phyloP scores from a whole-genome alignment of 1,284 basidiomycete species.

The Bjerkandera adusta region DNA sequence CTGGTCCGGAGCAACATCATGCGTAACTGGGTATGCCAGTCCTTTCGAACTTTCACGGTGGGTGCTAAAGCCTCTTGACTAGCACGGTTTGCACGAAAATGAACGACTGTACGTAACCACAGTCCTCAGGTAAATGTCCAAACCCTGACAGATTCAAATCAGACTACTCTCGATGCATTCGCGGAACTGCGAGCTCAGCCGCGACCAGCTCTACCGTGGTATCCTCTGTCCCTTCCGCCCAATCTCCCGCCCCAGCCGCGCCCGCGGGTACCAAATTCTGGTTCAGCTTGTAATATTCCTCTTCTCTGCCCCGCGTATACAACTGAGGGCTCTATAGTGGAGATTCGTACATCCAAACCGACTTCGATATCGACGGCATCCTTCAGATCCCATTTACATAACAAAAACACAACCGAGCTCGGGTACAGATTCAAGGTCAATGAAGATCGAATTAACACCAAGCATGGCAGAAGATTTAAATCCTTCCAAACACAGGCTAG shows the following conservation, averaged over 20 bases:
- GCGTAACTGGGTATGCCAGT: slow-evolving; percentile 35
- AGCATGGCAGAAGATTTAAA: too few relatives aligned
- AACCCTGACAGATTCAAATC: slow-evolving; percentile 19
- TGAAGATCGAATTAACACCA: too few relatives aligned
- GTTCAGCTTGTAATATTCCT: slow-evolving; percentile 44
- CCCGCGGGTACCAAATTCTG: slow-evolving; percentile 36
- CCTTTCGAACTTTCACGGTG: neutral
- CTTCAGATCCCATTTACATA: slow-evolving; percentile 41
- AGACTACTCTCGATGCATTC: slow-evolving; percentile 47
- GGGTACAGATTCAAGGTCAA: too few relatives aligned
- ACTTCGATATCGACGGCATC: slow-evolving; percentile 39
- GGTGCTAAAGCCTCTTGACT: neutral
- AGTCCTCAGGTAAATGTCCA: slow-evolving; percentile 8
- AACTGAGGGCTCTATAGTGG: slow-evolving; percentile 35
- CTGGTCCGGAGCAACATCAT: slow-evolving; percentile 39
- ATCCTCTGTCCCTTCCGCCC: slow-evolving; percentile 18
- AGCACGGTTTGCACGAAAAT: slow-evolving; percentile 34
- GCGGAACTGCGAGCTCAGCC: slow-evolving; percentile 23
- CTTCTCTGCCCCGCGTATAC: neutral
- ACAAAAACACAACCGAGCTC: too few relatives aligned
- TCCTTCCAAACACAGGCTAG: too few relatives aligned
- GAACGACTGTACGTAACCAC: slow-evolving; percentile 39
- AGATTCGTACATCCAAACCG: slow-evolving; percentile 59
- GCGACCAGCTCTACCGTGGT: slow-evolving; percentile 27
- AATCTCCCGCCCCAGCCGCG: slow-evolving; percentile 19